Percentiles rank a stretch among this genome's conserved stretches.
Evolutionary conservation across 257 asterid species (phyloP).

Genomic region (Solanum pimpinellifolium): DNA sequence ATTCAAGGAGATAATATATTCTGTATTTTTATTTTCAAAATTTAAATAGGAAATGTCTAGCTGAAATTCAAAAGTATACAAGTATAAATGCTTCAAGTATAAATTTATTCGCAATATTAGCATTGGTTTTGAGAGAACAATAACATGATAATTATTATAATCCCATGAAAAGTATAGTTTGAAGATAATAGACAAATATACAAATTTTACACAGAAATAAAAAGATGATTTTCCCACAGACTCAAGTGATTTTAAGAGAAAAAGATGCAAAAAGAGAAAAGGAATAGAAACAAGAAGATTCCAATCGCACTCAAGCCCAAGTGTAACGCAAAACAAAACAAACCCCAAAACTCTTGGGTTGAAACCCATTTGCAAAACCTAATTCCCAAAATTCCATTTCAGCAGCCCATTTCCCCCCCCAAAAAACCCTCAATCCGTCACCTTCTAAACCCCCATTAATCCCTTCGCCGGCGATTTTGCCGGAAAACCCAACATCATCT

Average conservation of each 20-base stretch:
- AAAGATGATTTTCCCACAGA: too few relatives aligned
- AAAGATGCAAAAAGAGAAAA: too few relatives aligned
- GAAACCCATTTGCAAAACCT: not conserved
- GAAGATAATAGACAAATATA: too few relatives aligned
- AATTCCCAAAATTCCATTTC: not conserved
- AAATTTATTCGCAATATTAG: too few relatives aligned
- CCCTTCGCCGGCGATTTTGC: not conserved
- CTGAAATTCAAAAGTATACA: too few relatives aligned
- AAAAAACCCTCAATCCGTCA: not conserved
- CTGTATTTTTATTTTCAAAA: too few relatives aligned
- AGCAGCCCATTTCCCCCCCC: not conserved
- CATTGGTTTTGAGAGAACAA: not conserved
- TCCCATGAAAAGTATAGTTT: too few relatives aligned
- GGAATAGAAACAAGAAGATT: not conserved
- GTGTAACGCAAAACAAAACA: not conserved
- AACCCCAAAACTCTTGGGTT: not conserved
- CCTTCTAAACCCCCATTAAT: not conserved
- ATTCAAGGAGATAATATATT: not conserved
- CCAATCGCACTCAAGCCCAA: not conserved
- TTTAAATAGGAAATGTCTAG: too few relatives aligned
- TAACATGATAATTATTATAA: too few relatives aligned
- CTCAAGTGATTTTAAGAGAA: not conserved
- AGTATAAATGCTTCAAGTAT: not conserved
- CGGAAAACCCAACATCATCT: not conserved
- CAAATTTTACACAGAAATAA: too few relatives aligned